A percentile compares a stretch with the other conserved stretches of the same genome.
These are phyloP conservation scores for Penicillium sp. DNA, from an alignment of 2,329 filamentous ascomycete species.

Conservation along the genomic window DNA sequence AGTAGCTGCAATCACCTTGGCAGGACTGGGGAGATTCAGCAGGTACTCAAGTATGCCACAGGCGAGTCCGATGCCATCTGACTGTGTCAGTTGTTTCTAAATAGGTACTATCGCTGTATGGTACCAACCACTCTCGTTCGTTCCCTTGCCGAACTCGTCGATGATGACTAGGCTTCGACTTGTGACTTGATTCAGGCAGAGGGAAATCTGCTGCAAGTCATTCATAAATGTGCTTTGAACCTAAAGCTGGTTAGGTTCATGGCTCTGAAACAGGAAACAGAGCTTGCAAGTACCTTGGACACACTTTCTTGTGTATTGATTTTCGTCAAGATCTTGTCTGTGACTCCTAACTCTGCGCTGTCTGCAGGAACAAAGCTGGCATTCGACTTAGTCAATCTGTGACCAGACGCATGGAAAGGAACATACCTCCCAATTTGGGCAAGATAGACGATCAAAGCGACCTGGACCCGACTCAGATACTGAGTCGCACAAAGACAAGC, in stretches of 20 bases:
- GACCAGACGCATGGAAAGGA: neutral
- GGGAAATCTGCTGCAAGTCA: conserved; percentile 80
- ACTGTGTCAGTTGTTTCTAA: conserved; percentile 4
- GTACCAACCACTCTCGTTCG: conserved; percentile 51
- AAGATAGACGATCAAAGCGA: conserved; percentile 84
- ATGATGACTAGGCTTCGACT: conserved; percentile 76
- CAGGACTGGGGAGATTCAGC: conserved; percentile 47
- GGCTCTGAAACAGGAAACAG: neutral
- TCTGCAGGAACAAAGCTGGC: conserved; percentile 78
- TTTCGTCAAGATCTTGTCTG: conserved; percentile 86
- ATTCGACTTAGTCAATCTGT: neutral
- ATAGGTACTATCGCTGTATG: neutral
- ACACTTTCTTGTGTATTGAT: conserved; percentile 71
- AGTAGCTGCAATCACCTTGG: conserved; percentile 60
- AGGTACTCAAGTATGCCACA: conserved; percentile 60
- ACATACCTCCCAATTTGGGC: conserved; percentile 71
- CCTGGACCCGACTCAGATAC: conserved; percentile 32
- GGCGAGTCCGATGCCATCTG: conserved; percentile 62
- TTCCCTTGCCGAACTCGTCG: conserved; percentile 82
- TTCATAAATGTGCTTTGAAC: conserved; percentile 68
- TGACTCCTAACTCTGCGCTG: conserved; percentile 72
- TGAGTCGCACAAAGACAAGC: neutral
- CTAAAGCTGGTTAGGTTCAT: conserved; percentile 23
- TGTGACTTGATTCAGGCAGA: conserved; percentile 71
- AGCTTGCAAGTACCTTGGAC: conserved; percentile 45